These are phyloP conservation scores for Tricholoma sp. DNA, from an alignment of 768 basidiomycete species.

Conservation along the genomic window DNA sequence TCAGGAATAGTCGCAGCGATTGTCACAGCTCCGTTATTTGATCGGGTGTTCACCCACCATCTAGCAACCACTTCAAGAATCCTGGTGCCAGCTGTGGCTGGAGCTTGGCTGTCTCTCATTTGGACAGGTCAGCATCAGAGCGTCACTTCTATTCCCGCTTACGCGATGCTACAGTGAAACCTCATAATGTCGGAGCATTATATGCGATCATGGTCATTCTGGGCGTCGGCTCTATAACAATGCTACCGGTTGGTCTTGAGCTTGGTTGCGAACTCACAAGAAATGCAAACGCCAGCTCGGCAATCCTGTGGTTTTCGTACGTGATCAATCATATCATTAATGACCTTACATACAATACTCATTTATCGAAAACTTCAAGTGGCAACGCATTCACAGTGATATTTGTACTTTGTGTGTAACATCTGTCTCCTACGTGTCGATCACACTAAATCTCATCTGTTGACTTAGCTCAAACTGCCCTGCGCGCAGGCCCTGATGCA, in stretches of 20 bases:
- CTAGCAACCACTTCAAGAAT: constrained; percentile 56
- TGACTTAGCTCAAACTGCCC: constrained; percentile 52
- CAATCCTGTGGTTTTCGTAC: constrained; percentile 71
- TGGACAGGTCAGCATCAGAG: constrained; percentile 60
- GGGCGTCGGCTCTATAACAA: constrained; percentile 58
- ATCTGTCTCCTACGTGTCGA: not conserved
- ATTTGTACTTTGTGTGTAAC: constrained; percentile 52
- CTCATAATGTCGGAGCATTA: constrained; percentile 52
- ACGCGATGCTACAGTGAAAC: constrained; percentile 43
- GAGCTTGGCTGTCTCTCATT: constrained; percentile 67
- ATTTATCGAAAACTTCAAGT: constrained; percentile 26
- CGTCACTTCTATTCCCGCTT: no score
- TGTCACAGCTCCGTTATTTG: constrained; percentile 69
- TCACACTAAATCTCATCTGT: not conserved
- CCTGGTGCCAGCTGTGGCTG: constrained; percentile 56
- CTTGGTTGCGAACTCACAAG: constrained; percentile 76
- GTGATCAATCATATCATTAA: constrained; percentile 17
- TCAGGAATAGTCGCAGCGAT: constrained; percentile 68
- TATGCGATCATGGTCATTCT: constrained; percentile 67
- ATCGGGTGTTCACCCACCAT: constrained; percentile 75
- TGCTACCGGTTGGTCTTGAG: constrained; percentile 76
- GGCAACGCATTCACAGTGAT: constrained; percentile 63
- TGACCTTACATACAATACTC: not conserved
- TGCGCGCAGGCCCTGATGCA: constrained; percentile 57
- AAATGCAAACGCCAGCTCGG: constrained; percentile 73